Conservation (phyloP, 176 grass and related monocot genomes). For the Neostapfia colusana region DNA sequence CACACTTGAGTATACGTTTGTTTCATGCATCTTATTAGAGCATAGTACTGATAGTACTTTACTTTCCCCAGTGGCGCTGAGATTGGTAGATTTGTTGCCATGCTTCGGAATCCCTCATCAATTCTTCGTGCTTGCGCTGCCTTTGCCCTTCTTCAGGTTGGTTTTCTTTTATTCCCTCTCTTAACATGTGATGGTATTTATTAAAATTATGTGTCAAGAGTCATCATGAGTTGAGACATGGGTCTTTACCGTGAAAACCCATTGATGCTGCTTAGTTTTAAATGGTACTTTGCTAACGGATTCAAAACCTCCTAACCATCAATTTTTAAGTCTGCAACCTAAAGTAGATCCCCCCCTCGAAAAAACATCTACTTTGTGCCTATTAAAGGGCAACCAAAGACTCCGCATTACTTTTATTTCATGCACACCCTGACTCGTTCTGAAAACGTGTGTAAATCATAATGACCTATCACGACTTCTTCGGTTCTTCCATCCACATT, state of each 20-base stretch:
- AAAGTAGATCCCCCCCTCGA: background rate
- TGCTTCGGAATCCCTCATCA: constrained; percentile 82
- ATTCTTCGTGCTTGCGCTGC: constrained; percentile 96
- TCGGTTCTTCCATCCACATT: background rate
- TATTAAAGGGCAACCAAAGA: background rate
- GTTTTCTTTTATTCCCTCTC: constrained; percentile 25
- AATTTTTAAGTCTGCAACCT: background rate
- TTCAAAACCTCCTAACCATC: background rate
- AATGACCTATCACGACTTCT: background rate
- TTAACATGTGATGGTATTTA: constrained; percentile 24
- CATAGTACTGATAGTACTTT: constrained; percentile 34
- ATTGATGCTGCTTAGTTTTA: background rate
- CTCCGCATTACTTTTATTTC: constrained; percentile 1
- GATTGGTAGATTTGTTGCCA: constrained; percentile 90
- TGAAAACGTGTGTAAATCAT: background rate
- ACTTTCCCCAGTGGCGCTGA: constrained; percentile 70
- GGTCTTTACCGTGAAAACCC: constrained; percentile 1
- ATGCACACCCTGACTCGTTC: background rate
- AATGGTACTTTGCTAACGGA: background rate
- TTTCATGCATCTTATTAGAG: constrained; percentile 28
- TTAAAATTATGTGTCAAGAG: background rate
- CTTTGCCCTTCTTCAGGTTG: constrained; percentile 99
- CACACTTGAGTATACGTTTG: background rate
- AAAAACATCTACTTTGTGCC: background rate
- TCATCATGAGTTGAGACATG: constrained; percentile 5